These are phyloP conservation scores for Tolypocladium inflatum DNA, from an alignment of 2,329 filamentous ascomycete genomes.

Conservation along the genomic window DNA sequence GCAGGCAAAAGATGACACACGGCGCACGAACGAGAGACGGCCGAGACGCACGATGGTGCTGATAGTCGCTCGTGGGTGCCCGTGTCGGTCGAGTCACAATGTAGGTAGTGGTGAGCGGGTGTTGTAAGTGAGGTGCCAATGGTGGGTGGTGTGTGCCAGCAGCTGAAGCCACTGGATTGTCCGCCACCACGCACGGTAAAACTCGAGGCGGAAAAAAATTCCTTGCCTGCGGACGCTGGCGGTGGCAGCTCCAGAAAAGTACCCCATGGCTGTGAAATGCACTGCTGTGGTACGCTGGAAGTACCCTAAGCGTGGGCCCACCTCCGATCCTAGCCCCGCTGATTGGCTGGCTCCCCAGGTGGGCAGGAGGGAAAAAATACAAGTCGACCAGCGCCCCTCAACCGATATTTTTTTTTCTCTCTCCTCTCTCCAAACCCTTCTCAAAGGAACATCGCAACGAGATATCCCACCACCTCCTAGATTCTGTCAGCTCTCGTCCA, in stretches of 20 bases:
- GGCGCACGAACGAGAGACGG: not conserved
- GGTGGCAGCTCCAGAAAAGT: not conserved
- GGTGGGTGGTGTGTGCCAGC: not conserved
- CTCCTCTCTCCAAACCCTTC: constrained; percentile 17
- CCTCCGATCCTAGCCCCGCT: constrained; percentile 1
- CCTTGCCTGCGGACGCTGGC: not conserved
- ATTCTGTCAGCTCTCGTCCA: constrained; percentile 30
- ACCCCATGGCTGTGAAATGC: not conserved
- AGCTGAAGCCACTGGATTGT: not conserved
- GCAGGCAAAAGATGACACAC: not conserved
- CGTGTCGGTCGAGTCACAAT: not conserved
- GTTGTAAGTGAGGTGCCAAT: not conserved
- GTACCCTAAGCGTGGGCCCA: constrained; percentile 14
- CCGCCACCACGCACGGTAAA: not conserved
- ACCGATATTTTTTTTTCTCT: constrained; percentile 26
- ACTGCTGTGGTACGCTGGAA: constrained; percentile 3
- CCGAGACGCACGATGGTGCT: not conserved
- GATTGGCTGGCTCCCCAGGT: constrained; percentile 9
- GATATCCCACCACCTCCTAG: constrained; percentile 28
- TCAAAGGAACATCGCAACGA: constrained; percentile 20
- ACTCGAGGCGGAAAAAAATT: not conserved
- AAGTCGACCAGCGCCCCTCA: constrained; percentile 27
- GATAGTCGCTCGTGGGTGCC: too few species aligned
- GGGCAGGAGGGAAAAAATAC: constrained; percentile 20
- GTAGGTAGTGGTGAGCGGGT: not conserved